Evolutionary conservation across 2,329 filamentous ascomycete species (phyloP), one percentile per base, ranked within the genome.

Genomic region (Bipolaris victoriae): DNA sequence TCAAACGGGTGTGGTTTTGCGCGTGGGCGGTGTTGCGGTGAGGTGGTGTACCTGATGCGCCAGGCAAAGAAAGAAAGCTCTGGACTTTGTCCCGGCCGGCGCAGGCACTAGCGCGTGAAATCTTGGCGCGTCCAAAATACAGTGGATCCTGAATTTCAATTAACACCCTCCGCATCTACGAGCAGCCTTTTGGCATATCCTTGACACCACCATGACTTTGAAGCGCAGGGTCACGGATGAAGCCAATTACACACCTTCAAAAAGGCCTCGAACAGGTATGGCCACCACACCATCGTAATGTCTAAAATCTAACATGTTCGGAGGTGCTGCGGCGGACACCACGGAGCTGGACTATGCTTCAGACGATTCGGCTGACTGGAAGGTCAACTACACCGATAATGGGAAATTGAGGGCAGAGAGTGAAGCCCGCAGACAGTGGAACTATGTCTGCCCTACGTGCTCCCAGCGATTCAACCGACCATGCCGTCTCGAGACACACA

Each of bases 401-500:
- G 72, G 72, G 15, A 60, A 58, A 1, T 60, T 56, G 31, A 63
- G 72, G 51, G 72, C 72, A 26, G 62, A 67, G 5, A 73, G 71
- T 50, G 73, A 75, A 63, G 70, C 71, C 9, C 87, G 86, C 60
- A 40, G 90, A 86, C 72, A 82, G 57, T 96, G 96, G 80, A 92
- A 86, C 5, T 88, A 92, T 62, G 80, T 81, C 52, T 97, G 94
- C 77, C 87, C 89, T 0, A 88, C 83, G 62, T 98, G 94, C 73
- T 78, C 80, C 56, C 96, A 96, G 78, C 87, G 88, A 6, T 98
- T 95, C 81, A 96, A 96, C 75, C 88, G 94, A 3, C 92, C 92
- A 0, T 90, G 90, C 33, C 87, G 91, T 26, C 83, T 97, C 3
- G 83, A 89, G 58, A 88, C 64, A 15, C 94, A 98, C 70, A 78